Percentiles rank a stretch among this genome's conserved stretches.
phyloP scores from a whole-genome alignment of 768 basidiomycete genomes.

The Termitomyces sp. region DNA sequence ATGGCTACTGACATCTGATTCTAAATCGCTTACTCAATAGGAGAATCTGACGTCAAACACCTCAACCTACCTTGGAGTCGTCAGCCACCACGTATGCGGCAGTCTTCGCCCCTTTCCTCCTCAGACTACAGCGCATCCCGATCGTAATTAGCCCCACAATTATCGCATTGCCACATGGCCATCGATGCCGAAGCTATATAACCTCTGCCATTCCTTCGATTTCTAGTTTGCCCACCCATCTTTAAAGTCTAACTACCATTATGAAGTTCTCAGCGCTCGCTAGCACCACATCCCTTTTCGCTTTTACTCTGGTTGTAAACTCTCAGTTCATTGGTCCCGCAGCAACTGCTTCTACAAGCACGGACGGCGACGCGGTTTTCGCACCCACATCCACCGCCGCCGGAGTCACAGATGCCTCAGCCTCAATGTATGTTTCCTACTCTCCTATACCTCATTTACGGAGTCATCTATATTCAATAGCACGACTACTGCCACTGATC shows the following conservation, averaged over 20 bases:
- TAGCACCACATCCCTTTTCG: constrained; percentile 1
- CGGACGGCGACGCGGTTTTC: not conserved
- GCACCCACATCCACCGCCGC: not conserved
- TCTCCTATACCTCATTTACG: not conserved
- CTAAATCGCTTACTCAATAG: not conserved
- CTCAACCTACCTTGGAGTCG: not conserved
- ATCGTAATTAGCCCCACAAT: not conserved
- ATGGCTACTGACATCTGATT: not conserved
- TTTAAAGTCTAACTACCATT: not conserved
- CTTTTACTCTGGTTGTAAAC: not conserved
- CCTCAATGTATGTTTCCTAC: not conserved
- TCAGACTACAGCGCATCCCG: not conserved
- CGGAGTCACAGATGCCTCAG: not conserved
- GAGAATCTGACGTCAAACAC: not conserved
- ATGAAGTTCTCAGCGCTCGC: constrained; percentile 11
- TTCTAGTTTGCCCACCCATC: not conserved
- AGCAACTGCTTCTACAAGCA: not conserved
- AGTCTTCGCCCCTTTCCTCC: not conserved
- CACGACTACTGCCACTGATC: not conserved
- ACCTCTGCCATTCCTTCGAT: not conserved
- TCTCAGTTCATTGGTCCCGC: not conserved
- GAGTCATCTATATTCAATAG: not conserved
- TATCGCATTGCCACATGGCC: not conserved
- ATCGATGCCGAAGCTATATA: not conserved
- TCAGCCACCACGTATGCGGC: not conserved